Evolutionary conservation across 2,329 filamentous ascomycete species (phyloP).

Genomic region (Fusarium heterosporum): DNA sequence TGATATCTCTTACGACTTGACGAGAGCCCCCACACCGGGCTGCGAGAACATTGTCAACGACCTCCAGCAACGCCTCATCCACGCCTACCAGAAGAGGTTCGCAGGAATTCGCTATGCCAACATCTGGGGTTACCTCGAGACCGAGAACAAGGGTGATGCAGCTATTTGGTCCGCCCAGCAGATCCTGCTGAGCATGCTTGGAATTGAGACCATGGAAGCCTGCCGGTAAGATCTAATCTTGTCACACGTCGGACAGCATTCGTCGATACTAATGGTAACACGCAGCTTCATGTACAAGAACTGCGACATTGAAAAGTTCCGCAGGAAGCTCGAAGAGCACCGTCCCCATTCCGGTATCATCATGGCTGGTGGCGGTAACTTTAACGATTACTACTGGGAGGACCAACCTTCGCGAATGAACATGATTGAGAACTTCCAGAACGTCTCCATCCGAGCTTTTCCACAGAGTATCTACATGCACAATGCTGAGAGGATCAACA

Average conservation of each 20-base stretch:
- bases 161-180: slow-evolving; percentile 48
- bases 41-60: slow-evolving; percentile 46
- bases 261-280: slow-evolving; percentile 26
- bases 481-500: slow-evolving; percentile 40
- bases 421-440: slow-evolving; percentile 44
- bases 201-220: slow-evolving; percentile 47
- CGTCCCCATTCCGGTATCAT: slow-evolving; percentile 46
- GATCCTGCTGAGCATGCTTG: slow-evolving; percentile 44
- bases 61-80: slow-evolving; percentile 45
- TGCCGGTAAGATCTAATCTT: slow-evolving; percentile 37
- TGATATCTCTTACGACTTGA: slow-evolving; percentile 45
- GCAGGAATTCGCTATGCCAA: slow-evolving; percentile 45
- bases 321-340: slow-evolving; percentile 40
- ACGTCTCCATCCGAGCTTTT: slow-evolving; percentile 43
- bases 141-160: slow-evolving; percentile 47
- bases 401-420: slow-evolving; percentile 48
- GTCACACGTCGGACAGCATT: slow-evolving; percentile 13
- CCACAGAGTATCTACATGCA: slow-evolving; percentile 45
- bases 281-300: slow-evolving; percentile 44
- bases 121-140: slow-evolving; percentile 48
- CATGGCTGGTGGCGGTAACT: slow-evolving; percentile 47
- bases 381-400: slow-evolving; percentile 48
- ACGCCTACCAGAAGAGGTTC: slow-evolving; percentile 43
- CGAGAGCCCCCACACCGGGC: slow-evolving; percentile 29
- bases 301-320: slow-evolving; percentile 43